Evolutionary conservation across 2,329 filamentous ascomycete species (phyloP), one percentile per base, ranked within the genome.

Genomic region (Aschersonia sp.): DNA sequence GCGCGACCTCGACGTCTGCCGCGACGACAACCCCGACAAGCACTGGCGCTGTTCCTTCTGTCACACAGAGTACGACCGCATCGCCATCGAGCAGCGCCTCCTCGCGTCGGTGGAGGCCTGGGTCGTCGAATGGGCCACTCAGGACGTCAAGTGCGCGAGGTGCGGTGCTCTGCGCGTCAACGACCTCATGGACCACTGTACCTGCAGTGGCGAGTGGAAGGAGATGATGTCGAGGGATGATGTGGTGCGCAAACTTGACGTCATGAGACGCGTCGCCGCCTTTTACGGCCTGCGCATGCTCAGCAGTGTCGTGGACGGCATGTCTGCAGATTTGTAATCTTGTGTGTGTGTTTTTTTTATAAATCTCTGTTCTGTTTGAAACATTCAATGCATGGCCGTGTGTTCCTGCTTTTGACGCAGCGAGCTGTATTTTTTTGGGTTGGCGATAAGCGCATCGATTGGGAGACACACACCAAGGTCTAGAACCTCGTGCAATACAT

Each of bases 111-210:
- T 96, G 20, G 82, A 96, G 63, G 78, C 77, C 29, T 68, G 84
- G 60, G 71, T 87, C 5, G 75, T 87, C 30, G 80, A 84, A 56
- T 98, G 94, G 89, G 75, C 80, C 52, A 86, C 83, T 35, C 91
- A 97, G 67, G 92, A 98, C 63, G 66, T 97, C 50, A 88, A 88
- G 65, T 98, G 92, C 55, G 61, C 59, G 31, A 73, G 75, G 50
- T 85, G 81, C 62, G 78, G 75, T 32, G 87, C 87, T 55, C 65
- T 95, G 40, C 72, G 88, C 59, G 74, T 86, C 41, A 97, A 95
- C 61, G 91, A 96, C 59, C 94, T 97, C 57, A 89, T 92, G 81
- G 91, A 96, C 63, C 89, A 97, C 65, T 98, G 94, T 65, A 84
- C 82, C 9, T 98, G 92, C 70, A 87, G 86, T 51, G 92, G 92